Evolutionary conservation across 495 filamentous ascomycete species (phyloP), one percentile per base, ranked within the genome.

Genomic region (Delitschia confertaspora): DNA sequence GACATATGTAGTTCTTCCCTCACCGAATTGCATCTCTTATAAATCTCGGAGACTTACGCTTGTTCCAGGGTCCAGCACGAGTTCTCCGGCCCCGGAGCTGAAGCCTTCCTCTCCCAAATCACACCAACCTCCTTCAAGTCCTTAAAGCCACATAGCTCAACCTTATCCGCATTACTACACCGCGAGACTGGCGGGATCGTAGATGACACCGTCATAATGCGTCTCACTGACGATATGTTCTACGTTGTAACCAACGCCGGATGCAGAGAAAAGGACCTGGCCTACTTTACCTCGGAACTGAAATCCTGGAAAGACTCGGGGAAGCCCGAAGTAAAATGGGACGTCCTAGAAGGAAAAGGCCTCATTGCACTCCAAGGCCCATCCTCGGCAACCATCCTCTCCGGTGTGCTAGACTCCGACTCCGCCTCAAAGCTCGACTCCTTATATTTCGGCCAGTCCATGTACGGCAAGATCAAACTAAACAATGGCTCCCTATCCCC

Each of bases 191-290:
- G 91, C 24, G 89, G 91, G 11, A 95, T 96, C 47, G 75, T 94
- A 20, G 91, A 98, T 57, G 91, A 98, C 63, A 83, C 80, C 6
- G 81, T 98, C 41, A 80, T 98, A 54, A 93, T 87, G 16, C 68
- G 80, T 42, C 70, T 88, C 7, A 69, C 68, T 10, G 71, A 74
- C 11, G 76, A 82, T 30, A 55, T 63, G 24, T 95, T 93, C 65
- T 95, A 95, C 65, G 72, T 95, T 26, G 91, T 98, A 36, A 95
- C 88, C 21, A 98, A 98, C 63, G 91, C 91, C n/a, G 91, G 72
- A 16, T 93, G 88, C 60, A 72, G 85, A 30, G 77, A 83, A 13
- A 93, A 95, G 62, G 93, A 96, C 63, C 62, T 83, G 31, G 73
- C 64, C 4, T 96, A 87, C 62, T 63, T 98, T 4, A 57, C 53